Percentiles rank a stretch among this genome's conserved stretches.
Evolutionary conservation across 2,329 filamentous ascomycete species (phyloP).

Genomic region (Graphiopsis chlorocephala): DNA sequence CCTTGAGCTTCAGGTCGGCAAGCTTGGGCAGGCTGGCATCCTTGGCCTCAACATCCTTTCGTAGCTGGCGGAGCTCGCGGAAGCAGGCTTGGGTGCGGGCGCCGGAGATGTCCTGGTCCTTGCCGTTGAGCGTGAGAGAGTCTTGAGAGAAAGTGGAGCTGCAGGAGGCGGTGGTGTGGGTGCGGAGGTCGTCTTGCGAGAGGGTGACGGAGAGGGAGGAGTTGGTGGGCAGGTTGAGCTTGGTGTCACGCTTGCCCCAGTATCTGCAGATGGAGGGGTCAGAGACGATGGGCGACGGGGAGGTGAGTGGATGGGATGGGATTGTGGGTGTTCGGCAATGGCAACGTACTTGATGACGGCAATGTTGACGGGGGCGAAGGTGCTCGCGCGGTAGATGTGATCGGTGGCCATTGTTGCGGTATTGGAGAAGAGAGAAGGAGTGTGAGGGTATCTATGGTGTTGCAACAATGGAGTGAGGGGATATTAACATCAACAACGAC

Average conservation of each 20-base stretch:
- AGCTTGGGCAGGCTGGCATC: conserved; percentile 78
- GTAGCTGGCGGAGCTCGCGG: conserved; percentile 74
- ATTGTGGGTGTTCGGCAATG: conserved; percentile 21
- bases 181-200: conserved; percentile 88
- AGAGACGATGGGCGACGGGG: too few relatives aligned
- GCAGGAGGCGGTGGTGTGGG: conserved; percentile 92
- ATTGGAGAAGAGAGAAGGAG: background rate
- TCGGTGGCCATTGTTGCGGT: conserved; percentile 36
- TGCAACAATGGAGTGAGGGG: background rate
- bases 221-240: conserved; percentile 95
- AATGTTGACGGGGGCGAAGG: conserved; percentile 96
- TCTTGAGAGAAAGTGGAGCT: conserved; percentile 67
- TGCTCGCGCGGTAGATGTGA: conserved; percentile 82
- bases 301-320: conserved; percentile 19
- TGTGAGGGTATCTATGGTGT: too few relatives aligned
- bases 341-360: conserved; percentile 82
- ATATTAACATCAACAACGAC: background rate
- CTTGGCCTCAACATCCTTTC: conserved; percentile 69
- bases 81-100: conserved; percentile 94
- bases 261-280: conserved; percentile 51
- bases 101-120: conserved; percentile 77
- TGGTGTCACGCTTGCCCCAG: conserved; percentile 95
- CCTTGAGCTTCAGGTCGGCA: conserved; percentile 70
- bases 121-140: conserved; percentile 79
- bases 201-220: conserved; percentile 96